These are phyloP conservation scores for Globomyces sp. DNA, from an alignment of 371 early-diverging fungal species.

Conservation along the genomic window DNA sequence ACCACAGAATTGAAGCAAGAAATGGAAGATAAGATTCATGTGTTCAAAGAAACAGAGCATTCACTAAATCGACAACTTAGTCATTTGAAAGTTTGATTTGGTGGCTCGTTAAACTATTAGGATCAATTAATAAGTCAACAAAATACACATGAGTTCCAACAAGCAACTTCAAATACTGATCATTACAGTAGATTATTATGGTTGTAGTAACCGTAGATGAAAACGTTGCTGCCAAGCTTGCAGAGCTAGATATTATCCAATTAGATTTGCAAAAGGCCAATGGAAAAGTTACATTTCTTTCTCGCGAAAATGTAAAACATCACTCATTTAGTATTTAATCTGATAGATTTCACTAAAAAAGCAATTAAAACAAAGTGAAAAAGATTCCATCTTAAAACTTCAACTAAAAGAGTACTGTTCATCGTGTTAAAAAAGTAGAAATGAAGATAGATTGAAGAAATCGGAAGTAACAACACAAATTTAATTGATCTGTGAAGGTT, in stretches of 20 bases:
- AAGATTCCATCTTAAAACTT: no score
- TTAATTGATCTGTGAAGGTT: background rate
- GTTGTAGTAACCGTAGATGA: conserved; percentile 55
- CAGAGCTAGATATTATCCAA: conserved; percentile 82
- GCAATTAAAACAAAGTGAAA: background rate
- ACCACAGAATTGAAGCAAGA: conserved; percentile 67
- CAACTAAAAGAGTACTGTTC: no score
- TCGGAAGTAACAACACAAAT: background rate
- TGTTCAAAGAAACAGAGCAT: conserved; percentile 81
- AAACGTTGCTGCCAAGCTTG: conserved; percentile 77
- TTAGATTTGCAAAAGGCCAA: conserved; percentile 83
- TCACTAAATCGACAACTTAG: conserved; percentile 78
- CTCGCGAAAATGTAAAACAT: conserved; percentile 46
- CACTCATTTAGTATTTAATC: background rate
- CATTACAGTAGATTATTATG: conserved; percentile 56
- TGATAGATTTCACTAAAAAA: background rate
- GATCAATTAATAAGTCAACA: conserved; percentile 63
- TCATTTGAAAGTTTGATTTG: conserved; percentile 62
- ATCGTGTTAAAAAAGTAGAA: no score
- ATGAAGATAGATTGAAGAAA: no score
- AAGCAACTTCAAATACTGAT: conserved; percentile 67
- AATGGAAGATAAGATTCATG: conserved; percentile 70
- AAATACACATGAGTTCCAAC: conserved; percentile 71
- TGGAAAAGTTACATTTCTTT: conserved; percentile 64
- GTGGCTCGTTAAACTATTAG: background rate